Conservation (phyloP, 176 grass and related monocot genomes). For the Aegilops umbellulata region DNA sequence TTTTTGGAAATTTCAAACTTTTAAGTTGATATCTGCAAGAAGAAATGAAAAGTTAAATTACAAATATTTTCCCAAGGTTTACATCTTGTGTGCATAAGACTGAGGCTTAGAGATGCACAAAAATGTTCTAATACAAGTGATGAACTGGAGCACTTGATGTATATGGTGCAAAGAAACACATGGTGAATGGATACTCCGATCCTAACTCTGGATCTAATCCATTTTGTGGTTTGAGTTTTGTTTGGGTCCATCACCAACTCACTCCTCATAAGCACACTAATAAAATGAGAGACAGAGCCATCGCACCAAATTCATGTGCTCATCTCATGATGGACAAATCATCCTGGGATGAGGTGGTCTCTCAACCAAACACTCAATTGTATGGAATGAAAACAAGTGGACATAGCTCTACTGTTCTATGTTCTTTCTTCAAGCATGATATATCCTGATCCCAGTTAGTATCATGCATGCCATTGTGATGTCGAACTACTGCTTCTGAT, state of each 20-base stretch:
- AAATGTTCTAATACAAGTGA: not conserved
- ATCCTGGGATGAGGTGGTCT: not conserved
- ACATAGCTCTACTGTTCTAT: not conserved
- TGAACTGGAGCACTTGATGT: not conserved
- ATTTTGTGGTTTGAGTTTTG: not conserved
- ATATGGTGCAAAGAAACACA: not conserved
- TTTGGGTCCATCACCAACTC: not conserved
- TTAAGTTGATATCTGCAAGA: not conserved
- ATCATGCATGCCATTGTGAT: not conserved
- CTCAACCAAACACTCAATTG: not conserved
- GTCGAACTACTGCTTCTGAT: not conserved
- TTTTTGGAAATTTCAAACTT: not conserved
- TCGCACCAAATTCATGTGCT: not conserved
- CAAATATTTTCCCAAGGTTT: not conserved
- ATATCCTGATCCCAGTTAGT: not conserved
- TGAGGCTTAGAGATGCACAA: not conserved
- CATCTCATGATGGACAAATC: not conserved
- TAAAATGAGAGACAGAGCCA: not conserved
- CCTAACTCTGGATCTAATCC: not conserved
- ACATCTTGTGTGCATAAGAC: not conserved
- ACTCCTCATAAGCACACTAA: not conserved
- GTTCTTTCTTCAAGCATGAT: not conserved
- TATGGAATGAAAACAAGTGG: not conserved
- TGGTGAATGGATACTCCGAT: not conserved
- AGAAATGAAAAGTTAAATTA: not conserved